A percentile compares a stretch with the other conserved stretches of the same genome.
These are phyloP conservation scores for Phoma sp. DNA, from an alignment of 2,329 filamentous ascomycete species.

Conservation along the genomic window DNA sequence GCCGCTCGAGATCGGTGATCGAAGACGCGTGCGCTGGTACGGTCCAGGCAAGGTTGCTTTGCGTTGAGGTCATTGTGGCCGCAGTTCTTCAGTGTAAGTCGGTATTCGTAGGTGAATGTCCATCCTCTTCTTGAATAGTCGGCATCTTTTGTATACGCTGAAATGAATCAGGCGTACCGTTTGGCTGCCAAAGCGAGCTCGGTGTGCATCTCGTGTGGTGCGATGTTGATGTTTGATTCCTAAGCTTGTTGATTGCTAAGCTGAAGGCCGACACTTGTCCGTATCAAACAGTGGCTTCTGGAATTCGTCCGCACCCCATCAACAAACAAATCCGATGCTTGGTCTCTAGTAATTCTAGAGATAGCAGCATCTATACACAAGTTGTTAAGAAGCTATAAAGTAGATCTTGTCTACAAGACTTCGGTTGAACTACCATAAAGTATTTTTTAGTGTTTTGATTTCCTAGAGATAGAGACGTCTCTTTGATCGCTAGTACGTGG, in stretches of 20 bases:
- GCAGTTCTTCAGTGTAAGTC: not conserved
- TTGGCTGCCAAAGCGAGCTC: not conserved
- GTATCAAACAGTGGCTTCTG: no score
- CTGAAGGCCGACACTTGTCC: not conserved
- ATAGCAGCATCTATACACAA: no score
- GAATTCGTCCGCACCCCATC: no score
- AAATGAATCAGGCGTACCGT: not conserved
- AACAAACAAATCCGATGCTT: no score
- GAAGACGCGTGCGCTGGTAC: slow-evolving; percentile 9
- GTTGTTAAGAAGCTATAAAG: no score
- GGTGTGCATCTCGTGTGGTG: not conserved
- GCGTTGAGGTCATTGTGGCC: not conserved
- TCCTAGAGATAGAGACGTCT: no score
- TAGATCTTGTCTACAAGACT: no score
- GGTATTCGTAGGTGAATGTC: not conserved
- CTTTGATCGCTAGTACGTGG: no score
- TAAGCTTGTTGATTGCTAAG: slow-evolving; percentile 12
- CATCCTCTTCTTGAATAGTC: not conserved
- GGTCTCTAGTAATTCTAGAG: no score
- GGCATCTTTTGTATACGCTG: not conserved
- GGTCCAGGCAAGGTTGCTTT: slow-evolving; percentile 11
- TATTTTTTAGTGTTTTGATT: no score
- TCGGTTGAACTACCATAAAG: no score
- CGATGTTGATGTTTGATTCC: not conserved
- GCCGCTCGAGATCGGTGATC: not conserved